Percentiles rank a stretch among this genome's conserved stretches.
phyloP scores from a whole-genome alignment of 768 basidiomycete genomes.

The Lentinula sp. region DNA sequence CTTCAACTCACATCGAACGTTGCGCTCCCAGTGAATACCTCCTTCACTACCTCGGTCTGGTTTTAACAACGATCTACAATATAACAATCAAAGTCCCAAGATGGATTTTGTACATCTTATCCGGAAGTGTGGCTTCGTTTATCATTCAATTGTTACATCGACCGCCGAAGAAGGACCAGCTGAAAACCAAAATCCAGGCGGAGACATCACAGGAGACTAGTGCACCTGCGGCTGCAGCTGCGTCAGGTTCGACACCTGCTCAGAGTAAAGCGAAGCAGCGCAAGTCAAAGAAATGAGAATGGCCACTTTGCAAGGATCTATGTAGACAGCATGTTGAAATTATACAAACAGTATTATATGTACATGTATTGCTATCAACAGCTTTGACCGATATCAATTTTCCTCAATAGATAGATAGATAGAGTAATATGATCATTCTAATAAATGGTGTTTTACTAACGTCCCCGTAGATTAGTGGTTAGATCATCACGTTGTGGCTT shows the following conservation, averaged over 20 bases:
- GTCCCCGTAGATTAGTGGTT: not conserved
- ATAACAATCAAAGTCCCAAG: slow-evolving; percentile 52
- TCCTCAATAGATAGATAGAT: no score
- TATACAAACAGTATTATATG: no score
- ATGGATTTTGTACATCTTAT: slow-evolving; percentile 62
- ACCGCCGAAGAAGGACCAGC: slow-evolving; percentile 5
- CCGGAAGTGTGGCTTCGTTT: slow-evolving; percentile 63
- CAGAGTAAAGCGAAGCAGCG: slow-evolving; percentile 24
- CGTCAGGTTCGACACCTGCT: slow-evolving; percentile 2
- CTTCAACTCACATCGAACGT: not conserved
- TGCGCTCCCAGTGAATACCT: slow-evolving; percentile 52
- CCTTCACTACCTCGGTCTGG: slow-evolving; percentile 51
- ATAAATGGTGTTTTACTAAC: not conserved
- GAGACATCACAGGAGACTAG: no score
- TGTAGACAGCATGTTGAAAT: no score
- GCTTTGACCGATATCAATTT: no score
- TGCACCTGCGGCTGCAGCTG: not conserved
- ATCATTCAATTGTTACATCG: slow-evolving; percentile 62
- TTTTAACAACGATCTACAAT: slow-evolving; percentile 47
- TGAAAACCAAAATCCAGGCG: no score
- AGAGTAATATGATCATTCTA: no score
- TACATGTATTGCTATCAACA: no score
- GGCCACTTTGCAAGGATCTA: no score
- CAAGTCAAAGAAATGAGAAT: slow-evolving; percentile 23
- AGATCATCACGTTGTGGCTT: not conserved